Conservation (phyloP, 2,329 filamentous ascomycete species). For the Aspergillus alliaceus region DNA sequence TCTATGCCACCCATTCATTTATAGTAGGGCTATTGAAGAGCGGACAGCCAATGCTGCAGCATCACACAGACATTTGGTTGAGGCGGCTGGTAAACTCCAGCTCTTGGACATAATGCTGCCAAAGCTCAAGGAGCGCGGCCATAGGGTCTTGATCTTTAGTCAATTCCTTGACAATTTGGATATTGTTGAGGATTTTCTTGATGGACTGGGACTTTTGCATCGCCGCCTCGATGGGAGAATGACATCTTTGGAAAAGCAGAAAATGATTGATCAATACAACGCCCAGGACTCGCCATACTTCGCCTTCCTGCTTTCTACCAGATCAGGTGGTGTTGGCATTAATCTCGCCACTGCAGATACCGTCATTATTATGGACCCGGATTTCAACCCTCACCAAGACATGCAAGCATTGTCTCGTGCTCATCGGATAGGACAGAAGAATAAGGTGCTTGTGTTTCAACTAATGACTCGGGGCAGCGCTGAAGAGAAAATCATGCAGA, state of each 20-base stretch:
- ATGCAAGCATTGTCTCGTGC: conserved; percentile 92
- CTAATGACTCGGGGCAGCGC: conserved; percentile 84
- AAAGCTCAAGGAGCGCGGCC: conserved; percentile 78
- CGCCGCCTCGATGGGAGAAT: conserved; percentile 85
- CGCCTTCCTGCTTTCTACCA: conserved; percentile 88
- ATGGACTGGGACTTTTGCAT: conserved; percentile 69
- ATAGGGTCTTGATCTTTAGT: conserved; percentile 92
- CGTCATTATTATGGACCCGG: conserved; percentile 94
- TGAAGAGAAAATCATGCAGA: conserved; percentile 95
- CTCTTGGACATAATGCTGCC: conserved; percentile 83
- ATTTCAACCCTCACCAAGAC: conserved; percentile 98
- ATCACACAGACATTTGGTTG: conserved; percentile 78
- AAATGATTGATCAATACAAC: conserved; percentile 91
- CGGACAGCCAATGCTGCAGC: conserved; percentile 60
- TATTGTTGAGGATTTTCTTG: conserved; percentile 88
- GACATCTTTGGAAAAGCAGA: conserved; percentile 82
- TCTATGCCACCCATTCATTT: conserved; percentile 93
- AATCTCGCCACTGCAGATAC: conserved; percentile 96
- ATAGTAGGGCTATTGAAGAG: conserved; percentile 88
- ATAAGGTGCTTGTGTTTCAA: conserved; percentile 94
- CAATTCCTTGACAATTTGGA: conserved; percentile 87
- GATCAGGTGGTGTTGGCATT: conserved; percentile 94
- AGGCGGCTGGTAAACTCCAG: conserved; percentile 86
- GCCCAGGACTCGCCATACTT: conserved; percentile 79
- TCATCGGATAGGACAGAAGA: conserved; percentile 93